Percentiles rank a stretch among this genome's conserved stretches.
Evolutionary conservation across 306 rosid genomes (phyloP).

Genomic region (Fagus sylvatica): DNA sequence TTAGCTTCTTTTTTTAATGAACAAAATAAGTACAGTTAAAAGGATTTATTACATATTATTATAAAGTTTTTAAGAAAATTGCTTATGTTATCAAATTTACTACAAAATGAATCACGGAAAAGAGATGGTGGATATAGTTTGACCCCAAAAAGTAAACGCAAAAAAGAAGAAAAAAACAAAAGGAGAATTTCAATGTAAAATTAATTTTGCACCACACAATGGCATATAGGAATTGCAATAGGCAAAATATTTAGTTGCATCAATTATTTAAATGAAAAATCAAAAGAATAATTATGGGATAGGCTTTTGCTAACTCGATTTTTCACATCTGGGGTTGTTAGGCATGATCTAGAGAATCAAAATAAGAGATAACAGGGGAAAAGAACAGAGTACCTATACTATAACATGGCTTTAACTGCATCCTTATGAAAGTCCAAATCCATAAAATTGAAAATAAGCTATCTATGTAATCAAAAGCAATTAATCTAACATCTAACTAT

Average conservation of each 20-base stretch:
- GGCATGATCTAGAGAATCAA: neutral
- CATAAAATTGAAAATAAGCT: neutral
- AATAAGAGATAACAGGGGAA: slow-evolving; percentile 2
- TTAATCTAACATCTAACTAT: neutral
- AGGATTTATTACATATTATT: neutral
- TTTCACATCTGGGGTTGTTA: neutral
- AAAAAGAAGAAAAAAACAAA: neutral
- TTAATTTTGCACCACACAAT: neutral
- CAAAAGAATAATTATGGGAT: too few species aligned
- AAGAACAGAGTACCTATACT: slow-evolving; percentile 6
- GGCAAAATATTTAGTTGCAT: too few species aligned
- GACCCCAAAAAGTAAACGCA: neutral
- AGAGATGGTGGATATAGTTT: neutral
- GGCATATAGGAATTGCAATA: too few species aligned
- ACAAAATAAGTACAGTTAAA: neutral
- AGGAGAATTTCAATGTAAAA: neutral
- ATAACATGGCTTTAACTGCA: neutral
- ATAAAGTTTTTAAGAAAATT: neutral
- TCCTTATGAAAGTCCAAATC: neutral
- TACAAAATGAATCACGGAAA: neutral
- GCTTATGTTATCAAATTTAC: neutral
- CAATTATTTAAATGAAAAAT: too few species aligned
- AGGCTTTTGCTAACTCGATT: neutral
- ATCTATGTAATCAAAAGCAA: neutral
- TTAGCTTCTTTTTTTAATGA: neutral